Conservation (phyloP, 2,329 filamentous ascomycete species). For the Phaeoacremonium minimum region DNA sequence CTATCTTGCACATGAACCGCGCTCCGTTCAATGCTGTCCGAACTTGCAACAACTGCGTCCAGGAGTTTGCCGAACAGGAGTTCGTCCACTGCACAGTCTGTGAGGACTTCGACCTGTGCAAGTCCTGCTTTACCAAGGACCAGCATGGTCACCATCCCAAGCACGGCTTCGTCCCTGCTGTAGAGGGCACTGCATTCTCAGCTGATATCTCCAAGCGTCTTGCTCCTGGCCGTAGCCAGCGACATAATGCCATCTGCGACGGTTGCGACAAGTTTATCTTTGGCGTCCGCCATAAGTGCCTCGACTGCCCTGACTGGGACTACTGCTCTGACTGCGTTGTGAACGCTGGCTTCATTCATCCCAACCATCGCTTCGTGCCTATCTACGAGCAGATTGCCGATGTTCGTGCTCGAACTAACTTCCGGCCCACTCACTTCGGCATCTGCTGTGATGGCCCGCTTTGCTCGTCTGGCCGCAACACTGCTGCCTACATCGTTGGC, state of each 20-base stretch:
- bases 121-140: conserved; percentile 69
- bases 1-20: not conserved
- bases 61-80: conserved; percentile 68
- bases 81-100: conserved; percentile 85
- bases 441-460: conserved; percentile 95
- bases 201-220: conserved; percentile 63
- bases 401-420: conserved; percentile 27
- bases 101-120: conserved; percentile 89
- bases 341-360: conserved; percentile 65
- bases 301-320: conserved; percentile 96
- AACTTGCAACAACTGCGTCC: conserved; percentile 66
- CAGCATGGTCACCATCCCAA: conserved; percentile 88
- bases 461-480: conserved; percentile 57
- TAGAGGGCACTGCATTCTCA: conserved; percentile 57
- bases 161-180: conserved; percentile 72
- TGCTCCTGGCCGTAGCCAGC: conserved; percentile 71
- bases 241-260: conserved; percentile 89
- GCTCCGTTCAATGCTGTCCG: conserved; percentile 35
- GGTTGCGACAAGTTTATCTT: conserved; percentile 85
- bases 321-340: conserved; percentile 77
- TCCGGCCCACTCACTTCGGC: conserved; percentile 63
- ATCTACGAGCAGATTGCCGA: conserved; percentile 63
- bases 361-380: conserved; percentile 81
- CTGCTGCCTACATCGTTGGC: conserved; percentile 72
- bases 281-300: conserved; percentile 92